Base-by-base conservation (phyloP, 345 rosid genomes). In the Ailanthus altissimus region DNA sequence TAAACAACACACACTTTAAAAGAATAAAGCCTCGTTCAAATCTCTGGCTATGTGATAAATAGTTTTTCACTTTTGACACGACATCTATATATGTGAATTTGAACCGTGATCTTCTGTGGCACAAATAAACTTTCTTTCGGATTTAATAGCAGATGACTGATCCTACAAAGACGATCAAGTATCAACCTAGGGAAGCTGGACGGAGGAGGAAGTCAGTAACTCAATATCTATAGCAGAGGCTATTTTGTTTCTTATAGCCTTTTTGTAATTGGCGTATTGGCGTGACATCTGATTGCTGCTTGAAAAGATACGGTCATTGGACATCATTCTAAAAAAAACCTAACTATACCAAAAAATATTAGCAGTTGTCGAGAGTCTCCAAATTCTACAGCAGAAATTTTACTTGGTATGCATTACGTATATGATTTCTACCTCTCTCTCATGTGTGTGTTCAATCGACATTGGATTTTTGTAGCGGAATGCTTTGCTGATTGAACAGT, bases 111-210 rank as follows among this genome's bases (percentile, higher is more conserved):
- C n/a, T n/a, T n/a, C n/a, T n/a, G n/a, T n/a, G n/a, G n/a, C n/a
- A 26, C 42, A 18, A 23, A 11, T 43, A 3, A 5, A 10, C 28
- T 60, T n/a, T n/a, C 5, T 26, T 28, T 63, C 9, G 26, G 47
- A 45, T 60, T n/a, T 40, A 78, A 82, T 79, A 79, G 82, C n/a
- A n/a, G 70, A 58, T 18, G 62, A 77, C 57, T 11, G 86, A 86
- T 59, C 86, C 86, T 23, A 54, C 77, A n/a, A 46, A 75, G 79
- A 70, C 78, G 75, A n/a, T n/a, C n/a, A n/a, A n/a, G n/a, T n/a
- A 53, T 82, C 79, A 74, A 73, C 76, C 0, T 78, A 71, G 74
- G 86, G 86, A 74, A 84, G 84, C 28, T 86, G 89, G 89, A 83
- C 85, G 21, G 74, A 78, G 67, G 79, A 80, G 75, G 87, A 86